These are phyloP conservation scores for Fusarium cyanostomum DNA, from an alignment of 2,329 filamentous ascomycete genomes.

Conservation along the genomic window DNA sequence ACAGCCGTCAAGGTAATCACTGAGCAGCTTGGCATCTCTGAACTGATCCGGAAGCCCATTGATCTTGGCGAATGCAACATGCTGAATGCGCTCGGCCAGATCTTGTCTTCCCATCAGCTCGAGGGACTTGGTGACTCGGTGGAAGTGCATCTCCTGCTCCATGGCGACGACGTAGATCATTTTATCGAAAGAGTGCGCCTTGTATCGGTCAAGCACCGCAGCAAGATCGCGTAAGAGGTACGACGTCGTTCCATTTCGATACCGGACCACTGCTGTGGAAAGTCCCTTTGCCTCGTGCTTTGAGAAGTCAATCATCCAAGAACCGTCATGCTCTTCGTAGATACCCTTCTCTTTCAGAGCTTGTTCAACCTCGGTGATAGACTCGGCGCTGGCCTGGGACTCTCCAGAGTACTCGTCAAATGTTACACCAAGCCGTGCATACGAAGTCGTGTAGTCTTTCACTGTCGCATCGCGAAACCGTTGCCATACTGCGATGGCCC, in stretches of 20 bases:
- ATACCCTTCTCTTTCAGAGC: conserved; percentile 68
- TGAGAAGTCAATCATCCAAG: conserved; percentile 73
- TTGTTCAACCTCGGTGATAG: conserved; percentile 68
- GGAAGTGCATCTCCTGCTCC: conserved; percentile 76
- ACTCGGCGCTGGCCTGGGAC: conserved; percentile 61
- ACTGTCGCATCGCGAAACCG: conserved; percentile 65
- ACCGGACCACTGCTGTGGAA: conserved; percentile 72
- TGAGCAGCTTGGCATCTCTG: conserved; percentile 25
- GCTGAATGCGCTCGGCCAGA: conserved; percentile 46
- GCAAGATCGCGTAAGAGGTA: conserved; percentile 77
- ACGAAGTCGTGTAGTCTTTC: conserved; percentile 62
- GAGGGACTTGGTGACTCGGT: conserved; percentile 72
- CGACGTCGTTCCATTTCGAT: conserved; percentile 55
- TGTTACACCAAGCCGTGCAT: conserved; percentile 62
- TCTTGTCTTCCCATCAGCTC: conserved; percentile 50
- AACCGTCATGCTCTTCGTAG: conserved; percentile 71
- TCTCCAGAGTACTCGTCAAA: conserved; percentile 74
- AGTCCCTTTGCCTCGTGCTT: conserved; percentile 79
- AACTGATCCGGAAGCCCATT: conserved; percentile 25
- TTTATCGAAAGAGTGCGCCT: conserved; percentile 73
- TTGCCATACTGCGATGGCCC: conserved; percentile 63
- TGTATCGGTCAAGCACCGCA: conserved; percentile 70
- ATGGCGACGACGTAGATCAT: conserved; percentile 83
- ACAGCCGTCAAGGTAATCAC: conserved; percentile 32
- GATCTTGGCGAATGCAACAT: conserved; percentile 66